Percentiles rank a stretch among this genome's conserved stretches.
phyloP scores from a whole-genome alignment of 2,329 filamentous ascomycete species.

The Penicillium sp. region DNA sequence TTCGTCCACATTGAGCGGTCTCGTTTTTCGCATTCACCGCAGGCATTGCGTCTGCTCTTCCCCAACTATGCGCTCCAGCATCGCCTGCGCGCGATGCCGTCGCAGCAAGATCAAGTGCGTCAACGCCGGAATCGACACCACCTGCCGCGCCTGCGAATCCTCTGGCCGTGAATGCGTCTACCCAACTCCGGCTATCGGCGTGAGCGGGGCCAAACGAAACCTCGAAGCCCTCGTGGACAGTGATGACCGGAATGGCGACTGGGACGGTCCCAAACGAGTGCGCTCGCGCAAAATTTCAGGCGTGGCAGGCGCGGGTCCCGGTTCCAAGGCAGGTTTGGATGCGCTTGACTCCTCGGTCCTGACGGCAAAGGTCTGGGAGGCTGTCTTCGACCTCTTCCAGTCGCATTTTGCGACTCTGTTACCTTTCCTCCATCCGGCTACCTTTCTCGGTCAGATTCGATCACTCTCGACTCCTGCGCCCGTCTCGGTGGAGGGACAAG shows the following conservation, averaged over 20 bases:
- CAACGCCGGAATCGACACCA: constrained; percentile 69
- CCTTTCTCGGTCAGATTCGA: constrained; percentile 51
- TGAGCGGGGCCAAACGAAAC: constrained; percentile 39
- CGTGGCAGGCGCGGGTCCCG: constrained; percentile 30
- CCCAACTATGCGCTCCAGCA: constrained; percentile 66
- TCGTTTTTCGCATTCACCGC: constrained; percentile 3
- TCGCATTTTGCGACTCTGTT: constrained; percentile 57
- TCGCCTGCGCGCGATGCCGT: constrained; percentile 73
- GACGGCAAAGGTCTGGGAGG: constrained; percentile 56
- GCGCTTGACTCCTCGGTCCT: constrained; percentile 51
- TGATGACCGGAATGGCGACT: constrained; percentile 42
- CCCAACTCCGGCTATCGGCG: constrained; percentile 49
- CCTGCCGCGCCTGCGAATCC: constrained; percentile 72
- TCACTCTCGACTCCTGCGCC: constrained; percentile 30
- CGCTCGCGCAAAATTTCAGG: constrained; percentile 38
- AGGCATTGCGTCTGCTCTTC: constrained; percentile 14
- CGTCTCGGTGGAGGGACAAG: constrained; percentile 21
- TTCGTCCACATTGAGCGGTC: constrained; percentile 2
- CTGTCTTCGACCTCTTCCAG: constrained; percentile 59
- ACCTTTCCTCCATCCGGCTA: constrained; percentile 56
- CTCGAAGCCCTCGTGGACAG: constrained; percentile 36
- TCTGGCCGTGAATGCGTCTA: constrained; percentile 71
- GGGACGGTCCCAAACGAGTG: constrained; percentile 44
- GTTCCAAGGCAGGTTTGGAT: constrained; percentile 39
- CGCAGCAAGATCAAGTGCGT: constrained; percentile 85